Base-by-base conservation (phyloP, 768 basidiomycete genomes). In the Gyrodon lividus region DNA sequence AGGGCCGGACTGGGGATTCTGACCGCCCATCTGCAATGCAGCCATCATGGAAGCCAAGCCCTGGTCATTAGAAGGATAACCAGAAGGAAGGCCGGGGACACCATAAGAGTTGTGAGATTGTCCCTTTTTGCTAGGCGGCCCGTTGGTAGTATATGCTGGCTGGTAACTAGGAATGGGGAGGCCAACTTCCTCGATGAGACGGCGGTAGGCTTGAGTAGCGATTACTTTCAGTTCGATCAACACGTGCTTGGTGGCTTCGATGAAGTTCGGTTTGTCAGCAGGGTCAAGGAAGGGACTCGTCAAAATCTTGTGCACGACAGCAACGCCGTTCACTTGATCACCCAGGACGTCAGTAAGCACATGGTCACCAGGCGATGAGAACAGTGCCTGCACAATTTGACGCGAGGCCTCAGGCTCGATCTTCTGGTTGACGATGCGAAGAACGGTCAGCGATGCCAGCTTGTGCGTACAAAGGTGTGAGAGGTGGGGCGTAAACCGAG, bases 381-480 rank as follows among this genome's bases (percentile, higher is more conserved):
- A 97, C 57, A 99, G 73, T 2, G 92, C 89, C 44, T 93, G 86
- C 52, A 96, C 84, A 47, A 98, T 86, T 59, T 90, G 87, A 43
- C 74, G 77, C 17, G 92, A 90, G 13, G 97, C 96, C 38, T 90
- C 83, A 0, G 89, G 86, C 66, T 98, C 97, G 22, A 87, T 86
- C 71, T 91, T 92, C 72, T 99, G 97, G 65, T 98, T 98, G 69
- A 98, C 87, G 60, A 99, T 92, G 66, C 95, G 81, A 57, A 99
- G 77, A 35, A 98, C 93, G 1, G 94, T 96, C 58, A 95, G 77
- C 2, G 94, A 97, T 0, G 97, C 96, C 61, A 99, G 71, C 71
- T 98, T 98, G 77, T 99, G 97, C 3, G 93, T 97, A 76, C 95
- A 98, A 51, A 98, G 79, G 70, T 98, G 95, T 3, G 93, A 94